phyloP scores from a whole-genome alignment of 1,284 basidiomycete species.

The Papiliotrema fonsecae region DNA sequence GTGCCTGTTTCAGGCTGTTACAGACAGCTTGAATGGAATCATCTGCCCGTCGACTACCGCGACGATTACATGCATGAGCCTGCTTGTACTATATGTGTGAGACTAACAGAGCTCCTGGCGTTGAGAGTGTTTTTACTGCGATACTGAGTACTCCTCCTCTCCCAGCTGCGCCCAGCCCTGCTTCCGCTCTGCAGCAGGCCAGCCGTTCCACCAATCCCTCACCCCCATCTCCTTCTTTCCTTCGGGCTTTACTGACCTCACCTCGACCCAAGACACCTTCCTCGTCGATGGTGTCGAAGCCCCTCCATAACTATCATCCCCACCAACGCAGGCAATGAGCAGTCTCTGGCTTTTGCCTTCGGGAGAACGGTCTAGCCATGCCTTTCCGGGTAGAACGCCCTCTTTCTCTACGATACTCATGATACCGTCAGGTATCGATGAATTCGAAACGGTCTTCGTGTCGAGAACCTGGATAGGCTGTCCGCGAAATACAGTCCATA shows the following conservation, averaged over 20 bases:
- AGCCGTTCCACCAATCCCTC: constrained; percentile 61
- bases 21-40: too few relatives aligned
- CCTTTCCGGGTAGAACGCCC: background rate
- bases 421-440: background rate
- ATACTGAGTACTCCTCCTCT: too few relatives aligned
- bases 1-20: too few relatives aligned
- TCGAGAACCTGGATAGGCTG: constrained; percentile 13
- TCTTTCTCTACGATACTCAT: background rate
- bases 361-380: background rate
- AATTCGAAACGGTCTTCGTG: background rate
- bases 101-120: too few relatives aligned
- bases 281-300: constrained; percentile 41
- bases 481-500: constrained; percentile 34
- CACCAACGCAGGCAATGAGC: too few relatives aligned
- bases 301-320: too few relatives aligned
- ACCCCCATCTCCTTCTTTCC: constrained; percentile 53
- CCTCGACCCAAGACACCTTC: constrained; percentile 51
- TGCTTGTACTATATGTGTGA: too few relatives aligned
- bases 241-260: constrained; percentile 58
- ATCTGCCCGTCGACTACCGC: too few relatives aligned
- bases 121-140: too few relatives aligned
- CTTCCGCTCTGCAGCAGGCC: constrained; percentile 24
- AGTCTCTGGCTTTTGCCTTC: background rate
- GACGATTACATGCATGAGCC: too few relatives aligned
- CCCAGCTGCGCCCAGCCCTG: constrained; percentile 5